These are phyloP conservation scores for Fragilariopsis cylindrus DNA, from an alignment of 108 stramenopile genomes.

Conservation along the genomic window DNA sequence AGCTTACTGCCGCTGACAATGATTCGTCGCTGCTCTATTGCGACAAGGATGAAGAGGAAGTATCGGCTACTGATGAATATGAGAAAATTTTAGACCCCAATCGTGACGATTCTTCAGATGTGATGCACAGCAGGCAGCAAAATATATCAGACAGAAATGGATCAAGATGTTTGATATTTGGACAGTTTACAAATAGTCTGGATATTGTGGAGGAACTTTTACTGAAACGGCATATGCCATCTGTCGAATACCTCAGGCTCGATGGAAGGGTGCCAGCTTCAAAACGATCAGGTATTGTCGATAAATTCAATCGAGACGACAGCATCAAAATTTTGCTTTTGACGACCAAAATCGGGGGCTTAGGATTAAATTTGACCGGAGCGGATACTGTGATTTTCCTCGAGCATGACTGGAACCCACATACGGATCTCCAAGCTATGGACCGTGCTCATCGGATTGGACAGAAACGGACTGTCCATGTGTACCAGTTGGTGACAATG, in stretches of 20 bases:
- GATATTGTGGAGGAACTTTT: conserved; percentile 84
- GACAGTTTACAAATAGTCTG: conserved; percentile 80
- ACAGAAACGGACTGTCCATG: conserved; percentile 81
- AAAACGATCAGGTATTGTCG: conserved; percentile 61
- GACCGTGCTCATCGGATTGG: conserved; percentile 87
- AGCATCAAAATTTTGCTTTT: conserved; percentile 70
- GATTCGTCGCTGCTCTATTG: conserved; percentile 68
- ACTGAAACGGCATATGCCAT: conserved; percentile 68
- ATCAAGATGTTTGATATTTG: conserved; percentile 83
- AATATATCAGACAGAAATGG: neutral
- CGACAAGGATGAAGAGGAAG: conserved; percentile 25
- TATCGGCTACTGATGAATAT: conserved; percentile 18
- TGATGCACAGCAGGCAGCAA: neutral
- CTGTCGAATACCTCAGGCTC: conserved; percentile 67
- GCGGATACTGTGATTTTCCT: conserved; percentile 86
- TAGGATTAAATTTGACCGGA: conserved; percentile 86
- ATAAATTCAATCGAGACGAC: conserved; percentile 73
- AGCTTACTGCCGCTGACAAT: conserved; percentile 76
- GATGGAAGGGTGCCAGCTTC: conserved; percentile 74
- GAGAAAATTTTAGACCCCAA: neutral
- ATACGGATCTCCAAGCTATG: conserved; percentile 67
- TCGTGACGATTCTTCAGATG: neutral
- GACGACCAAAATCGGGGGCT: conserved; percentile 81
- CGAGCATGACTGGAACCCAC: conserved; percentile 87
- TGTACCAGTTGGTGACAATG: conserved; percentile 88